phyloP scores from a whole-genome alignment of 108 stramenopile species.

The Nitzschia sp. region DNA sequence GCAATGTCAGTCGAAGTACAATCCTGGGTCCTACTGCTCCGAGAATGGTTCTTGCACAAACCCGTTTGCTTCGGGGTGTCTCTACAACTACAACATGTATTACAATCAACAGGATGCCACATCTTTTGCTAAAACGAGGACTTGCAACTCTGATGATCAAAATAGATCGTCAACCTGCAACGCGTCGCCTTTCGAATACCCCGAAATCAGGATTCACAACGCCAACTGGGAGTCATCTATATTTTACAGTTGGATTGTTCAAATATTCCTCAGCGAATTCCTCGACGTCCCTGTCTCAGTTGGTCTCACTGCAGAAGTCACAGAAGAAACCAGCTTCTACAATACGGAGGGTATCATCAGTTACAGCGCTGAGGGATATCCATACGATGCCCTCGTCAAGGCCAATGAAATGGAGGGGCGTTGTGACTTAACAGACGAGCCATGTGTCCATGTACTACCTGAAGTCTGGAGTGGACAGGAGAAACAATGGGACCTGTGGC shows the following conservation, averaged over 20 bases:
- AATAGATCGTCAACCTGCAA: not conserved
- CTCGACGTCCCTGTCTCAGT: conserved; percentile 39
- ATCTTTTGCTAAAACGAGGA: conserved; percentile 1
- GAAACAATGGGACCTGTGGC: not conserved
- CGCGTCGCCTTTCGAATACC: conserved; percentile 22
- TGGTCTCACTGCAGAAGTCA: conserved; percentile 20
- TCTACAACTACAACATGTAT: conserved; percentile 8
- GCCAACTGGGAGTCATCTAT: conserved; percentile 44
- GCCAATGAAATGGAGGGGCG: conserved; percentile 11
- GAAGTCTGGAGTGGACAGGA: conserved; percentile 38
- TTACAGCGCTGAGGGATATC: conserved; percentile 21
- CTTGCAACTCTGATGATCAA: conserved; percentile 29
- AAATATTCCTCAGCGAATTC: conserved; percentile 44
- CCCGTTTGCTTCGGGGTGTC: conserved; percentile 41
- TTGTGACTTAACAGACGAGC: conserved; percentile 17
- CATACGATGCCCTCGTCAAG: conserved; percentile 20
- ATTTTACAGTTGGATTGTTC: conserved; percentile 38
- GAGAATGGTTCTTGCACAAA: conserved; percentile 28
- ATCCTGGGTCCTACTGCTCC: conserved; percentile 9
- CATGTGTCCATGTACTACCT: conserved; percentile 26
- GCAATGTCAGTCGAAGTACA: conserved; percentile 10
- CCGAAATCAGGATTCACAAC: conserved; percentile 34
- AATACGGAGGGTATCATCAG: conserved; percentile 11
- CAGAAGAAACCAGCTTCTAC: conserved; percentile 31
- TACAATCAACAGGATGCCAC: not conserved